Evolutionary conservation across 805 yeast genomes (phyloP).

Genomic region (Saccharomycopsis selenospora): DNA sequence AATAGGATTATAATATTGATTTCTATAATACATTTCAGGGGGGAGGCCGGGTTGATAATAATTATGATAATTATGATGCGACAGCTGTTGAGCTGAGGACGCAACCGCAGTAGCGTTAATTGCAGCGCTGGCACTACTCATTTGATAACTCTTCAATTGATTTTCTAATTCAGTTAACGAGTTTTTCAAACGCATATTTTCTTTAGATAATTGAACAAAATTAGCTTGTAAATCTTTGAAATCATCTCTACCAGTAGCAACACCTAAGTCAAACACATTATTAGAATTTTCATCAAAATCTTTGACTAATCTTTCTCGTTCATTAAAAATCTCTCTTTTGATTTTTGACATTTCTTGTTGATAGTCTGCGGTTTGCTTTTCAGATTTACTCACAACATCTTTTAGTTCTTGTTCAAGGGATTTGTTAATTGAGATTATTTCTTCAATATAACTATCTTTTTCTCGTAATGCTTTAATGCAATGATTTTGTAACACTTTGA

Average conservation of each 20-base stretch:
- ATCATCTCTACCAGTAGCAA: neutral
- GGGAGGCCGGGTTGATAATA: too few species aligned
- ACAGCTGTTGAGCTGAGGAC: too few species aligned
- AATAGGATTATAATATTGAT: too few species aligned
- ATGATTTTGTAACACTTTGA: neutral
- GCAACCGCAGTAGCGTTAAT: too few species aligned
- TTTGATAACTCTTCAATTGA: neutral
- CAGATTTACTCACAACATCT: neutral
- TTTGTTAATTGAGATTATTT: neutral
- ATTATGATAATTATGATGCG: too few species aligned
- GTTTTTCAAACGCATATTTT: neutral
- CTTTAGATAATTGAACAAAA: neutral
- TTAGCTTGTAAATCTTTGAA: neutral
- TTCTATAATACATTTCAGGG: too few species aligned
- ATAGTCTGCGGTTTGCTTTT: neutral
- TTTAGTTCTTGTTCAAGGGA: neutral
- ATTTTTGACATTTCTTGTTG: neutral
- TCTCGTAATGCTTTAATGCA: neutral
- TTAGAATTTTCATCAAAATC: constrained; percentile 1
- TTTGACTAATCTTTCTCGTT: constrained; percentile 1
- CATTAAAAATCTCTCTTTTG: neutral
- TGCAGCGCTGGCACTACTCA: too few species aligned
- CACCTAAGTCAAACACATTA: neutral
- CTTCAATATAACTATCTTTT: neutral
- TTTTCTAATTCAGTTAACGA: neutral